These are phyloP conservation scores for Diospyros kaki DNA, from an alignment of 148 eudicot species.

Conservation along the genomic window DNA sequence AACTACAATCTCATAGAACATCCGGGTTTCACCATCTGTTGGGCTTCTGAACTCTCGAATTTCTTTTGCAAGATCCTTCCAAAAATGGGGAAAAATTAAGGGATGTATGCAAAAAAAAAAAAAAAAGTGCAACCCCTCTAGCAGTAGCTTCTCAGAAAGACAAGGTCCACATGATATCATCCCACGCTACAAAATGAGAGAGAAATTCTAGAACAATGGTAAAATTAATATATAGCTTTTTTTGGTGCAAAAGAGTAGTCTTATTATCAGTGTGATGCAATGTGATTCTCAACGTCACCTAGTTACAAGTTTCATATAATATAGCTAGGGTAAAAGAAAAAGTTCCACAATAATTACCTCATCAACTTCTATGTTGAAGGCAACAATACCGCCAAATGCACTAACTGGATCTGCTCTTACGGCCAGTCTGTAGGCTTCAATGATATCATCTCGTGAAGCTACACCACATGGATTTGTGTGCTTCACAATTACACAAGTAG, in stretches of 20 bases:
- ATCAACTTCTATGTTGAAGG: conserved; percentile 86
- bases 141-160: not conserved
- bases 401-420: conserved; percentile 96
- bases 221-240: not conserved
- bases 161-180: not conserved
- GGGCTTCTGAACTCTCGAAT: conserved; percentile 95
- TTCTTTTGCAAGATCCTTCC: conserved; percentile 84
- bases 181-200: not conserved
- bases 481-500: conserved; percentile 95
- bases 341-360: conserved; percentile 49
- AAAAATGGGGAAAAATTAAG: not conserved
- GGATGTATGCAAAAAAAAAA: not conserved
- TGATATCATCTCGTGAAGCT: conserved; percentile 81
- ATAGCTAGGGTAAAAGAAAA: not conserved
- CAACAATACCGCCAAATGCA: conserved; percentile 98
- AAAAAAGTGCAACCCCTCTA: not conserved
- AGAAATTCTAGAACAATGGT: not conserved
- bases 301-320: not conserved
- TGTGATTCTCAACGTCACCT: not conserved
- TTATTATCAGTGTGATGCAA: not conserved
- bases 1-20: conserved; percentile 98
- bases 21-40: conserved; percentile 89
- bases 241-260: not conserved
- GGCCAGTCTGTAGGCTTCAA: conserved; percentile 88
- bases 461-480: conserved; percentile 99